Evolutionary conservation across 1,139 yeast genomes (phyloP).

Genomic region (Diutina neorugosa): DNA sequence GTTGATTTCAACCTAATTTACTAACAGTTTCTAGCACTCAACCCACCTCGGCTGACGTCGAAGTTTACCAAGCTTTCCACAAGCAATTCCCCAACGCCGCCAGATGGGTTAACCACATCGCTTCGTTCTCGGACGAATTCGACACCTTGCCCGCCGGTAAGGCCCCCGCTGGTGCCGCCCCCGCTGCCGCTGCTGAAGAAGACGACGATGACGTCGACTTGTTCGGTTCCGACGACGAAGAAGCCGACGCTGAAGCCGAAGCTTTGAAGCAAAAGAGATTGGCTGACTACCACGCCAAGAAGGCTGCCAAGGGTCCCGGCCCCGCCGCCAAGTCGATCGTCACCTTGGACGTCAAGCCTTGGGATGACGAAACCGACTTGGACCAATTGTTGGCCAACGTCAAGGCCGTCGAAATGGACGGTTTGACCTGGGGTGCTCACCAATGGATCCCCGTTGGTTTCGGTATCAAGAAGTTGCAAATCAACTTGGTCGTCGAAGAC

Average conservation of each 20-base stretch:
- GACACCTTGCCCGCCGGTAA: conserved; percentile 70
- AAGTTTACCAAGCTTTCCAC: conserved; percentile 92
- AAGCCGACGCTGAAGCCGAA: conserved; percentile 94
- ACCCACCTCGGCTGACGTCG: conserved; percentile 93
- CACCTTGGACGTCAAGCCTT: conserved; percentile 96
- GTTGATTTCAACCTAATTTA: background rate
- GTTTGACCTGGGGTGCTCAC: conserved; percentile 98
- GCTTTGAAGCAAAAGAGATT: conserved; percentile 93
- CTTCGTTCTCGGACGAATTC: conserved; percentile 81
- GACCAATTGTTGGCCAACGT: conserved; percentile 80
- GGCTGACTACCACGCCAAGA: conserved; percentile 95
- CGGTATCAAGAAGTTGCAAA: conserved; percentile 99
- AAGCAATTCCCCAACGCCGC: conserved; percentile 85
- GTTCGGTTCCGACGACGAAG: conserved; percentile 91
- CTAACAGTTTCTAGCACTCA: conserved; percentile 36
- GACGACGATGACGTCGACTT: conserved; percentile 88
- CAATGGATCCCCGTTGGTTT: conserved; percentile 95
- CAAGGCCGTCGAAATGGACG: conserved; percentile 75
- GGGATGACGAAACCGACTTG: conserved; percentile 98
- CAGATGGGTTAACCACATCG: conserved; percentile 98
- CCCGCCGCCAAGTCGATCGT: conserved; percentile 97
- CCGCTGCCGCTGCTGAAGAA: conserved; percentile 54
- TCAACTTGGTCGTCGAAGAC: conserved; percentile 97
- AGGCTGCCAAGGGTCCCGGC: conserved; percentile 94
- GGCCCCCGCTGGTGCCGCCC: conserved; percentile 38